A percentile compares a stretch with the other conserved stretches of the same genome.
phyloP scores from a whole-genome alignment of 371 early-diverging fungal species.

The Mortierella sp. region DNA sequence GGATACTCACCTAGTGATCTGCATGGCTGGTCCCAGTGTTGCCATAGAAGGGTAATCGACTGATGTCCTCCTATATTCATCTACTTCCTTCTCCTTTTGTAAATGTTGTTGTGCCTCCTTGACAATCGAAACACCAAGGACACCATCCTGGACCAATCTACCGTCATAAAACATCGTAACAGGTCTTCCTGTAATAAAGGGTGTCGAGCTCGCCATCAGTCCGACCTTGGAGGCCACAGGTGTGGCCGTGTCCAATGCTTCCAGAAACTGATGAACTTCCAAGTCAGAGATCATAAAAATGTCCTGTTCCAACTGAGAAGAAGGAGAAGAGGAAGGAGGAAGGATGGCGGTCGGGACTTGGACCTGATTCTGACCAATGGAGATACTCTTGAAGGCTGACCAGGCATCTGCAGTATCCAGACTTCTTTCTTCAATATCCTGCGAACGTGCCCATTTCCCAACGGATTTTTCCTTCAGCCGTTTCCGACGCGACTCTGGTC shows the following conservation, averaged over 20 bases:
- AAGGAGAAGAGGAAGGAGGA: slow-evolving; percentile 14
- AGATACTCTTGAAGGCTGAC: slow-evolving; percentile 57
- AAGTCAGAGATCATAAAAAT: slow-evolving; percentile 69
- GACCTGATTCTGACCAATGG: slow-evolving; percentile 40
- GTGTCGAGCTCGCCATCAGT: slow-evolving; percentile 73
- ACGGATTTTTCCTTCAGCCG: slow-evolving; percentile 64
- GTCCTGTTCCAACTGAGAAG: slow-evolving; percentile 11
- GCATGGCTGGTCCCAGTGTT: slow-evolving; percentile 63
- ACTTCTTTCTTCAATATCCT: slow-evolving; percentile 56
- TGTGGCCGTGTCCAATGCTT: slow-evolving; percentile 63
- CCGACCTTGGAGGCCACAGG: slow-evolving; percentile 68
- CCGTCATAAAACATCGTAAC: slow-evolving; percentile 70
- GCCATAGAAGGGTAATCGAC: slow-evolving; percentile 60
- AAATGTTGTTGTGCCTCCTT: not conserved
- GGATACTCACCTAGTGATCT: slow-evolving; percentile 65
- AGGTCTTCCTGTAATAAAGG: slow-evolving; percentile 75
- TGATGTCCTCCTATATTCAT: not conserved
- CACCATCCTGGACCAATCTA: slow-evolving; percentile 65
- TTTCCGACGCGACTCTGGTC: slow-evolving; percentile 53
- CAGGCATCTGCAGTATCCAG: slow-evolving; percentile 57
- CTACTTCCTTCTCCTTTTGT: not conserved
- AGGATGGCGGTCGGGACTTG: slow-evolving; percentile 22
- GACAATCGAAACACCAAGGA: slow-evolving; percentile 67
- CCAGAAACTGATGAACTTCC: slow-evolving; percentile 72
- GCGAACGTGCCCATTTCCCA: slow-evolving; percentile 68